Percentiles rank a stretch among this genome's conserved stretches.
These are phyloP conservation scores for Pleurotus ostreatus DNA, from an alignment of 768 basidiomycete genomes.

Conservation along the genomic window DNA sequence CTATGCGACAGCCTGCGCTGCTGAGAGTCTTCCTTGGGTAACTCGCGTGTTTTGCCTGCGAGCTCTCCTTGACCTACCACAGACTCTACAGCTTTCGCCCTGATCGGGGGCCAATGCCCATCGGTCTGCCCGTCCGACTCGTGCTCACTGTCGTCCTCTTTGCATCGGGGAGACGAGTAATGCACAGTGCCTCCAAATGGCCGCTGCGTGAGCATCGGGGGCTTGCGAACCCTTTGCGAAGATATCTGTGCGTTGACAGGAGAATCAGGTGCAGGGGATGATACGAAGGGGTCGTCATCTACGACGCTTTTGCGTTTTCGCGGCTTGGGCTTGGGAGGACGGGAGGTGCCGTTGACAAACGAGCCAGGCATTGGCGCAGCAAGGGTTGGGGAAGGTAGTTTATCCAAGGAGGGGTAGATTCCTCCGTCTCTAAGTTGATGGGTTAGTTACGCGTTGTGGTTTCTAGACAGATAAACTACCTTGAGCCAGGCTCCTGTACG, in stretches of 20 bases:
- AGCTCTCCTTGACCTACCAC: not conserved
- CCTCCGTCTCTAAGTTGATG: not conserved
- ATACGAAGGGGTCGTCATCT: not conserved
- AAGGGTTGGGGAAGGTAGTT: not conserved
- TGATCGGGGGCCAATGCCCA: not conserved
- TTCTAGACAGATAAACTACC: too few species aligned
- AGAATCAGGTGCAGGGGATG: not conserved
- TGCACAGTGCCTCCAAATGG: not conserved
- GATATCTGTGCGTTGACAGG: not conserved
- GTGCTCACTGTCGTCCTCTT: not conserved
- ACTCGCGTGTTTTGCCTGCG: not conserved
- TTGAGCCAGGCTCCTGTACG: too few species aligned
- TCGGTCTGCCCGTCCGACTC: not conserved
- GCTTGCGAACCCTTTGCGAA: not conserved
- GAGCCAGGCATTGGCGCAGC: not conserved
- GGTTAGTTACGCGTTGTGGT: too few species aligned
- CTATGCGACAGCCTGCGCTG: not conserved
- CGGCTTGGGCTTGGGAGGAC: not conserved
- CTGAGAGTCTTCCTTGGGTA: not conserved
- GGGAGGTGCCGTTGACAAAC: not conserved
- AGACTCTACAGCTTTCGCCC: not conserved
- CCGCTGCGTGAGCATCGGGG: slow-evolving; percentile 5
- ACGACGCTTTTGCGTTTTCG: not conserved
- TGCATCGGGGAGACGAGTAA: not conserved
- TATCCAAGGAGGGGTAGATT: not conserved